These are phyloP conservation scores for Colletotrichum truncatum DNA, from an alignment of 2,329 filamentous ascomycete genomes.

Conservation along the genomic window DNA sequence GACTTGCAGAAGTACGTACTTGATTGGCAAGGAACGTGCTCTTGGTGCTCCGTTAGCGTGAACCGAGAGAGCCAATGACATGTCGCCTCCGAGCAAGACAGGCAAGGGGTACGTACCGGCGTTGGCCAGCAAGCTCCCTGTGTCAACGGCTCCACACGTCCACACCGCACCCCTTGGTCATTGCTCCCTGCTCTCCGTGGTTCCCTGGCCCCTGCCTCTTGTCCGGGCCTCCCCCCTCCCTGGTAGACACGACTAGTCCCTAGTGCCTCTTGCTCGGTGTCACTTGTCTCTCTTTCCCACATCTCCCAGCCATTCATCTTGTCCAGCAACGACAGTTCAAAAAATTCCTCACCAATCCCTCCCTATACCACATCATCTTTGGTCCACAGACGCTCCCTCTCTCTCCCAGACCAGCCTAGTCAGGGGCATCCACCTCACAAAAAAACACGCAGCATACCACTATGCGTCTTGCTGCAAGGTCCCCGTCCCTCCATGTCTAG, in stretches of 20 bases:
- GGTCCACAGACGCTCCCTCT: slow-evolving; percentile 16
- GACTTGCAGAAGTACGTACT: slow-evolving; percentile 5
- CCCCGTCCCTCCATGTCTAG: slow-evolving; percentile 24
- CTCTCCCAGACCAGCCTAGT: slow-evolving; percentile 27
- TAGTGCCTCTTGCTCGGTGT: slow-evolving; percentile 24
- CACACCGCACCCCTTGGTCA: neutral
- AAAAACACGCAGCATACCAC: slow-evolving; percentile 22
- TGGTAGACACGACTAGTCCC: neutral
- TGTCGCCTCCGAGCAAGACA: neutral
- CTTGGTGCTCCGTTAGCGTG: slow-evolving; percentile 6
- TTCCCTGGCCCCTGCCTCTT: slow-evolving; percentile 13
- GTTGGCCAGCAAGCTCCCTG: neutral
- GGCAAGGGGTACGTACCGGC: slow-evolving; percentile 9
- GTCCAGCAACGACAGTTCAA: slow-evolving; percentile 22
- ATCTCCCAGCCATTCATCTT: slow-evolving; percentile 28
- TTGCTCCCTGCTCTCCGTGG: slow-evolving; percentile 9
- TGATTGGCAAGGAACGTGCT: neutral
- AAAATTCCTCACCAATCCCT: slow-evolving; percentile 29
- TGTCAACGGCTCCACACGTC: neutral
- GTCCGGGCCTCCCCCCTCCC: slow-evolving; percentile 23
- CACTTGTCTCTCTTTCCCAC: slow-evolving; percentile 27
- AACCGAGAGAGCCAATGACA: slow-evolving; percentile 3
- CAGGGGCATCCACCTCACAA: slow-evolving; percentile 20
- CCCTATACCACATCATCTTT: slow-evolving; percentile 16
- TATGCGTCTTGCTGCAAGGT: slow-evolving; percentile 28